phyloP scores from a whole-genome alignment of 225 moss, liverwort and hornwort genomes.

The Thuidium tamariscinum region DNA sequence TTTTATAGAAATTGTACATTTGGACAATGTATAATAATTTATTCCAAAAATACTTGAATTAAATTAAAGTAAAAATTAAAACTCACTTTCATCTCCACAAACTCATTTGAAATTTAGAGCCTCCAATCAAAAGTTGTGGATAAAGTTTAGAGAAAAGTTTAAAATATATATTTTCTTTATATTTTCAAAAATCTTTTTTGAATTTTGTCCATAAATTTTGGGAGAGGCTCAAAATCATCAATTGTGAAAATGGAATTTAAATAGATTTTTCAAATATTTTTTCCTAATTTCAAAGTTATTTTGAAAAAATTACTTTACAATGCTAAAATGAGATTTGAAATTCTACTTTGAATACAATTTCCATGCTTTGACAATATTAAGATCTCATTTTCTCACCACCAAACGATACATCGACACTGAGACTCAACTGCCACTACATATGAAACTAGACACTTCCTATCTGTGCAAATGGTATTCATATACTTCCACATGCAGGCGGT shows the following conservation, averaged over 20 bases:
- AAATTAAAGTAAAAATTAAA: background rate
- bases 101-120: fast-evolving
- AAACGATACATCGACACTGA: no score
- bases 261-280: fast-evolving
- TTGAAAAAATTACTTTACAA: no score
- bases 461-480: no score
- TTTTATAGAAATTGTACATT: background rate
- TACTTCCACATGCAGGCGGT: no score
- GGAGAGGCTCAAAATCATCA: fast-evolving
- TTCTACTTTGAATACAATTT: background rate
- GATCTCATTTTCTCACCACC: background rate
- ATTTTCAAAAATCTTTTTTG: background rate
- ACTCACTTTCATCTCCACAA: fast-evolving
- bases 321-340: background rate
- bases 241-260: fast-evolving
- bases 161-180: background rate
- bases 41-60: no score
- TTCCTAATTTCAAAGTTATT: background rate
- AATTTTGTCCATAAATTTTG: background rate
- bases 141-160: fast-evolving
- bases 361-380: no score
- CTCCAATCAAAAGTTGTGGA: background rate
- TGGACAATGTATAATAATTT: background rate
- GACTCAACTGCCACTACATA: no score
- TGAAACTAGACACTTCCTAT: no score